These are phyloP conservation scores for Backusella parvicylindrica DNA, from an alignment of 192 early-diverging fungal species.

Conservation along the genomic window DNA sequence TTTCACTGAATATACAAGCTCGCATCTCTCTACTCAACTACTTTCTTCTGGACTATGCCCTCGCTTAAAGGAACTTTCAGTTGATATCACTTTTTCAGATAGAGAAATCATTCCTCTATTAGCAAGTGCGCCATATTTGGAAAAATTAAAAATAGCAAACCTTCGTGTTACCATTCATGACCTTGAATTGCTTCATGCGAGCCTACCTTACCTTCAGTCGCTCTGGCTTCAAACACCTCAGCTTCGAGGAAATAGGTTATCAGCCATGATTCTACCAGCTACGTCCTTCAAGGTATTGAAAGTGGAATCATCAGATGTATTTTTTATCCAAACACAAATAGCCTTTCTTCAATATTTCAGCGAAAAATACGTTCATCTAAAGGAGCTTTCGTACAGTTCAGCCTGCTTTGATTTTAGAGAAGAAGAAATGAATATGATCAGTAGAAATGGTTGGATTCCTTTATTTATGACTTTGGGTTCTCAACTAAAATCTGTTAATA, in stretches of 20 bases:
- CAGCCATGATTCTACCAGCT: not conserved
- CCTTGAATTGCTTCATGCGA: not conserved
- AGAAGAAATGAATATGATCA: not conserved
- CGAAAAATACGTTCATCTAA: not conserved
- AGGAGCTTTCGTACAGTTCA: not conserved
- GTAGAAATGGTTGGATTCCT: not conserved
- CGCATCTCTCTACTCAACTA: not conserved
- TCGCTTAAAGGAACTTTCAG: not conserved
- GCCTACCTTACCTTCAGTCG: not conserved
- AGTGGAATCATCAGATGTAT: not conserved
- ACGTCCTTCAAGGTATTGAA: not conserved
- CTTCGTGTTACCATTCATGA: not conserved
- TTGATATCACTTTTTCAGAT: not conserved
- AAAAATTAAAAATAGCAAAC: slow-evolving; percentile 1
- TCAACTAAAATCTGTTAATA: not conserved
- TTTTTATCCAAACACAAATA: not conserved
- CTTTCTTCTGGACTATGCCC: not conserved
- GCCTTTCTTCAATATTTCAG: not conserved
- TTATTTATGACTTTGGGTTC: not conserved
- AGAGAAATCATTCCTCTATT: not conserved
- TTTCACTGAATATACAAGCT: not conserved
- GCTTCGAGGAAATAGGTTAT: not conserved
- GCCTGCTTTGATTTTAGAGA: not conserved
- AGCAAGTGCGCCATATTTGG: not conserved
- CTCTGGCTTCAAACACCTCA: not conserved